A percentile compares a stretch with the other conserved stretches of the same genome.
These are phyloP conservation scores for Bondarzewia mesenterica DNA, from an alignment of 1,284 basidiomycete genomes.

Conservation along the genomic window DNA sequence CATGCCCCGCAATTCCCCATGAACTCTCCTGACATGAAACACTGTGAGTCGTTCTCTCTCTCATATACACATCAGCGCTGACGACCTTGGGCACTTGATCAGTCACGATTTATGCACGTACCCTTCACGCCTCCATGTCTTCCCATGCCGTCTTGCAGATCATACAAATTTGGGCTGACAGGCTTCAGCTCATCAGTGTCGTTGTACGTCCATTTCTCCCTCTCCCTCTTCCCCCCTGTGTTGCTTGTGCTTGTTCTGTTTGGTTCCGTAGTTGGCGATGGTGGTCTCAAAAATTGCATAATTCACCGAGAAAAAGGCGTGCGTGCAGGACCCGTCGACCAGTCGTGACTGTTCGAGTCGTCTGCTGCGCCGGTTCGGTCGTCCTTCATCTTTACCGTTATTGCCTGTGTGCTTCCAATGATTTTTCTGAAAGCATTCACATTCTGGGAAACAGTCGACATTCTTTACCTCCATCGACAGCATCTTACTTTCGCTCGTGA, in stretches of 20 bases:
- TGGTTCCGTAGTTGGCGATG: neutral
- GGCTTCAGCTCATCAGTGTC: conserved; percentile 22
- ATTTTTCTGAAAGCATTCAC: neutral
- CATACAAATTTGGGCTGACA: conserved; percentile 23
- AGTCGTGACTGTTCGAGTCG: no score
- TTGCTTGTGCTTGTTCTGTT: neutral
- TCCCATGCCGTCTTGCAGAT: conserved; percentile 11
- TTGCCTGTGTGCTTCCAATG: neutral
- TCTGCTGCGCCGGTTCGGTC: no score
- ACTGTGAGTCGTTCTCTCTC: neutral
- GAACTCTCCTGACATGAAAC: neutral
- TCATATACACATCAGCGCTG: neutral
- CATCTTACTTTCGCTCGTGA: conserved; percentile 22
- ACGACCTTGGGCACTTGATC: neutral
- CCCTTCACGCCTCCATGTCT: neutral
- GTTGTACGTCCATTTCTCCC: conserved; percentile 15
- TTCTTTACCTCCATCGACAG: conserved; percentile 32
- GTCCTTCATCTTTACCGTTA: neutral
- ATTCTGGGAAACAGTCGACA: conserved; percentile 21
- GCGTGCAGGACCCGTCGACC: no score
- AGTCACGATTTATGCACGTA: neutral
- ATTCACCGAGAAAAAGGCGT: no score
- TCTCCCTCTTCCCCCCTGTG: neutral
- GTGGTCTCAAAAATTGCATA: neutral
- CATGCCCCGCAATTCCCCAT: neutral